Conservation (phyloP, 257 asterid genomes). For the Scutellaria baicalensis region DNA sequence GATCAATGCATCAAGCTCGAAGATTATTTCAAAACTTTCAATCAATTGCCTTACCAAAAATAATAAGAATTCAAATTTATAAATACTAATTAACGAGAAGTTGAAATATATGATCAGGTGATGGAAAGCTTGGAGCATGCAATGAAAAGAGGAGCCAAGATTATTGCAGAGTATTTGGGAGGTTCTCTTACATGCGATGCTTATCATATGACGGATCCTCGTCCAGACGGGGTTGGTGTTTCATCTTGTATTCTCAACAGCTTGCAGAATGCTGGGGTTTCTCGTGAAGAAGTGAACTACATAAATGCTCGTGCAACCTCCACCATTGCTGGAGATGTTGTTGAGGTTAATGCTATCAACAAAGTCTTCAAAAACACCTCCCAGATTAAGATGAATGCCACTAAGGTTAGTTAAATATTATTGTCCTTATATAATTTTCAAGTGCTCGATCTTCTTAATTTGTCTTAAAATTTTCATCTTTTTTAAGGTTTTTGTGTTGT, state of each 20-base stretch:
- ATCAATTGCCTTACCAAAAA: too few relatives aligned
- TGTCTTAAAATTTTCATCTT: neutral
- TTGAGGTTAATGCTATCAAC: slow-evolving; percentile 47
- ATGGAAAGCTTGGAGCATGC: slow-evolving; percentile 43
- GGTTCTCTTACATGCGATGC: slow-evolving; percentile 36
- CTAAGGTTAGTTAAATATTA: slow-evolving; percentile 36
- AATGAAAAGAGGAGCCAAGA: slow-evolving; percentile 22
- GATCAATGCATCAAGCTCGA: too few relatives aligned
- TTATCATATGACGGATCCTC: slow-evolving; percentile 33
- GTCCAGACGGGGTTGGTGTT: slow-evolving; percentile 35
- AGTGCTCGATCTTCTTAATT: neutral
- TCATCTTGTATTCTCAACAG: slow-evolving; percentile 35
- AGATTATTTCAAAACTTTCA: too few relatives aligned
- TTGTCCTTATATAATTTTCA: neutral
- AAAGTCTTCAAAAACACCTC: slow-evolving; percentile 44
- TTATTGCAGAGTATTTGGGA: slow-evolving; percentile 33
- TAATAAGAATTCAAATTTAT: too few relatives aligned
- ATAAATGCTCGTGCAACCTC: slow-evolving; percentile 60
- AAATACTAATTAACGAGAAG: neutral
- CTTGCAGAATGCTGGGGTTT: slow-evolving; percentile 23
- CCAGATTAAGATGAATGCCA: slow-evolving; percentile 48
- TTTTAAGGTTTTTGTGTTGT: neutral
- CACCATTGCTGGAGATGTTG: slow-evolving; percentile 48
- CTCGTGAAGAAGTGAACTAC: slow-evolving; percentile 60
- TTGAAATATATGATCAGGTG: neutral